phyloP scores from a whole-genome alignment of 768 basidiomycete species.

The Nidularia pulvinata region DNA sequence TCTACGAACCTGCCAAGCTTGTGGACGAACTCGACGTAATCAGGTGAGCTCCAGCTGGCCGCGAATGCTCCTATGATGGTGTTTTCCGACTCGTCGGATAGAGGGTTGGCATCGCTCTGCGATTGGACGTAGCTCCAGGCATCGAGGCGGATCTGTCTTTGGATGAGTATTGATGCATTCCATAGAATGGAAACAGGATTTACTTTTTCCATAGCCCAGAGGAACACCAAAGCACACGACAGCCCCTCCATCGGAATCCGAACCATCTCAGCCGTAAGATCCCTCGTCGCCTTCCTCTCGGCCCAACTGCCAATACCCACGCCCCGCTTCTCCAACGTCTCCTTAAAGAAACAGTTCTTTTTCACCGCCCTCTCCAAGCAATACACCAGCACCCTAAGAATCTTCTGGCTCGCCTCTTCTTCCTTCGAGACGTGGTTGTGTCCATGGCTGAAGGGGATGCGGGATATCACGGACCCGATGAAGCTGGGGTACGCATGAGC shows the following conservation, averaged over 20 bases:
- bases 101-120: constrained; percentile 5
- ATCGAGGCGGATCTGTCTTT: constrained; percentile 62
- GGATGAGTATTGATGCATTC: background rate
- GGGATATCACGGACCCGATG: constrained; percentile 63
- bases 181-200: background rate
- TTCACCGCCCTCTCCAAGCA: constrained; percentile 58
- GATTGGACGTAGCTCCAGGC: constrained; percentile 60
- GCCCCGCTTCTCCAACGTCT: constrained; percentile 39
- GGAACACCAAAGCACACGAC: constrained; percentile 67
- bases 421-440: constrained; percentile 23
- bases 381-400: constrained; percentile 48
- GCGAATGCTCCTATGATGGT: constrained; percentile 35
- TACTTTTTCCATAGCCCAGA: constrained; percentile 84
- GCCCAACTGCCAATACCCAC: constrained; percentile 48
- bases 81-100: constrained; percentile 24
- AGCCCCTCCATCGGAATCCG: constrained; percentile 40
- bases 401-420: constrained; percentile 32
- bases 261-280: constrained; percentile 75
- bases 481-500: constrained; percentile 74
- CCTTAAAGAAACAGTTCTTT: constrained; percentile 60
- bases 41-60: constrained; percentile 59
- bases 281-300: constrained; percentile 60
- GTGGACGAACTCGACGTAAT: constrained; percentile 54
- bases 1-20: constrained; percentile 48
- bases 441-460: constrained; percentile 48